phyloP scores from a whole-genome alignment of 2,329 filamentous ascomycete species.

The Penicillium brasilianum region DNA sequence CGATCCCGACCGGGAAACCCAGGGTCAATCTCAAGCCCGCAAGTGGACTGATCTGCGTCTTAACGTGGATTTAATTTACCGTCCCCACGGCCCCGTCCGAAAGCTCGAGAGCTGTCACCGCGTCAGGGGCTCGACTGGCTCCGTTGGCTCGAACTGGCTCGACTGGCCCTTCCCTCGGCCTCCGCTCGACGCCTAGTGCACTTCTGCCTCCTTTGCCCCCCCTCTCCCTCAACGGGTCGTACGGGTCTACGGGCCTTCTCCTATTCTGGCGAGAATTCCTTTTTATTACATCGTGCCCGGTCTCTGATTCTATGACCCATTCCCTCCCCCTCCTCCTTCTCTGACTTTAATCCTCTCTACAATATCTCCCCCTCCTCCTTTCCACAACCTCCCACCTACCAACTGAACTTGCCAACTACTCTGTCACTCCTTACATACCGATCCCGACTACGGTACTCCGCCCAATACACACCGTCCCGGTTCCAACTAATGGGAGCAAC shows the following conservation, averaged over 20 bases:
- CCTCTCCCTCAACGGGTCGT: conserved; percentile 39
- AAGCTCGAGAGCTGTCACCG: conserved; percentile 44
- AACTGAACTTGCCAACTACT: conserved; percentile 24
- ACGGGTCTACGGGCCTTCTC: conserved; percentile 30
- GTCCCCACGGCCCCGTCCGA: conserved; percentile 30
- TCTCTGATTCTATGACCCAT: conserved; percentile 27
- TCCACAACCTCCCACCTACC: background rate
- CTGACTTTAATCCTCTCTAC: conserved; percentile 12
- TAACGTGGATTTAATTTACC: conserved; percentile 36
- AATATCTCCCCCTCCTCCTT: background rate
- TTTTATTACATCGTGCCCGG: conserved; percentile 37
- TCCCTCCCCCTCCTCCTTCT: conserved; percentile 31
- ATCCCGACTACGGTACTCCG: background rate
- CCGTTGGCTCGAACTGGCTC: background rate
- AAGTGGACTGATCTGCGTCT: conserved; percentile 34
- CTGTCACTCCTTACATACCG: conserved; percentile 30
- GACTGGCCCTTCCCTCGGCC: conserved; percentile 20
- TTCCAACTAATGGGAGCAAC: conserved; percentile 34
- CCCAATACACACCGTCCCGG: background rate
- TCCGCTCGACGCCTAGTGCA: conserved; percentile 21
- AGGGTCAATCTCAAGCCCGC: background rate
- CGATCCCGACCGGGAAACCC: background rate
- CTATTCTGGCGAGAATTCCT: conserved; percentile 40
- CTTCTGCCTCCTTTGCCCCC: conserved; percentile 10
- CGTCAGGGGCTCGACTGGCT: conserved; percentile 38